Evolutionary conservation across 495 filamentous ascomycete species (phyloP), one percentile per base, ranked within the genome.

Genomic region (Cladorrhinum samala): DNA sequence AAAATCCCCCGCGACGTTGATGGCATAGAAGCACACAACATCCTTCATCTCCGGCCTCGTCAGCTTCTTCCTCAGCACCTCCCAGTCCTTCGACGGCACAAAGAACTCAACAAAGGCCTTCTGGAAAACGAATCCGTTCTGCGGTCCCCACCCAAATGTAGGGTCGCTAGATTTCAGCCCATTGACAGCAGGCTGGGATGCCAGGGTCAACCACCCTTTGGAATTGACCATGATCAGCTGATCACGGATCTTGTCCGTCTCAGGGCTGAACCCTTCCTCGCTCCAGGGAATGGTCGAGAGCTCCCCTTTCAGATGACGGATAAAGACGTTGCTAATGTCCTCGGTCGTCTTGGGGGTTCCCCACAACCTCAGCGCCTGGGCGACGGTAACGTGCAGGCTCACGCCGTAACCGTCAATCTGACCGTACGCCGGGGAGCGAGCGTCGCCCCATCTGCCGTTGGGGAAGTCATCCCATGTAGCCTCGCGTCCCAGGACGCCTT

Each of bases 401-500:
- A 90, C 88, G n/a, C 91, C 91, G 60, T 95, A 95, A 9, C 91
- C 91, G 66, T 96, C 91, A 50, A 95, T 95, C 67, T 95, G 89
- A 54, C 93, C 92, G 68, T 94, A 98, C 0, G 93, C 93, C 2
- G 88, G 86, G 14, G 86, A 91, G 21, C 85, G 78, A 2, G 92
- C 89, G 64, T 96, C 92, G 64, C 93, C 93, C 84, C 92, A 98
- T 42, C 93, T 83, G 21, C 93, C 94, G 76, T 98, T 98, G 49
- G 94, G 93, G 72, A 85, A 98, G 71, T 98, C 93, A 65, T 98
- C 93, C 93, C 93, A 98, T 5, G 93, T 97, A 19, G 94, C 94
- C 72, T 96, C 94, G 54, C 94, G 78, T 27, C 92, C 93, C 11
- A 96, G 77, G n/a, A 87, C 75, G 37, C 91, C 91, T 57, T 92